phyloP scores from a whole-genome alignment of 1,284 basidiomycete species.

The Cutaneotrichosporon cutaneum region DNA sequence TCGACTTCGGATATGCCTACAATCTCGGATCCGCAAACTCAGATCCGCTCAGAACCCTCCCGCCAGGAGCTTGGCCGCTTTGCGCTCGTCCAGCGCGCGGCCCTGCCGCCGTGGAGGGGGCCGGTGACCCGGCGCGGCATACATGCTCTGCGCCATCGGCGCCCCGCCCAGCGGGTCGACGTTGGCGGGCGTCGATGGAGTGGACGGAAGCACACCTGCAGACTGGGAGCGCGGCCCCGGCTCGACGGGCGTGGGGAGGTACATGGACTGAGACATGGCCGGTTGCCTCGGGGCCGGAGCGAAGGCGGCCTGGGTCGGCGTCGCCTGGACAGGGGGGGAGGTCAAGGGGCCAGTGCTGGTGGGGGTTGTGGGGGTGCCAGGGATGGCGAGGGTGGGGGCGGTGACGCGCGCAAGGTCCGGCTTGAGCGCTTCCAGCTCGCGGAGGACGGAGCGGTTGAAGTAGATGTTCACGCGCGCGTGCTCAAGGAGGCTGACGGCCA shows the following conservation, averaged over 20 bases:
- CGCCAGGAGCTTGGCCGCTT: constrained; percentile 49
- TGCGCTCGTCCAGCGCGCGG: constrained; percentile 44
- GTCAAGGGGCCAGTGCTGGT: neutral
- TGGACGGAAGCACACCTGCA: constrained; percentile 15
- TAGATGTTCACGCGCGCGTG: constrained; percentile 84
- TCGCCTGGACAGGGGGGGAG: neutral
- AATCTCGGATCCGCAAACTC: constrained; percentile 1
- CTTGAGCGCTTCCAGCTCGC: constrained; percentile 80
- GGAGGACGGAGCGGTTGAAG: constrained; percentile 81
- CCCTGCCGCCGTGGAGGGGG: constrained; percentile 28
- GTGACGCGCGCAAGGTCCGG: constrained; percentile 61
- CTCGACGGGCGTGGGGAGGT: constrained; percentile 33
- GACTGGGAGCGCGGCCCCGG: constrained; percentile 9
- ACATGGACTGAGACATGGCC: constrained; percentile 40
- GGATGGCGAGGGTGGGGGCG: neutral
- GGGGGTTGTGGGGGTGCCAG: neutral
- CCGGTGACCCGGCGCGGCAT: constrained; percentile 31
- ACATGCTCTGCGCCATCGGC: constrained; percentile 47
- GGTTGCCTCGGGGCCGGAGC: constrained; percentile 1
- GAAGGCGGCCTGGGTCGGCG: neutral
- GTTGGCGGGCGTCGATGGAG: constrained; percentile 11
- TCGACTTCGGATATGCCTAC: neutral
- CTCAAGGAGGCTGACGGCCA: constrained; percentile 80
- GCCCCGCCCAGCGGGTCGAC: constrained; percentile 20
- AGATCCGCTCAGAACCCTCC: constrained; percentile 42